A percentile compares a stretch with the other conserved stretches of the same genome.
phyloP scores from a whole-genome alignment of 169 alveolate genomes.

The Plasmodium ovale region DNA sequence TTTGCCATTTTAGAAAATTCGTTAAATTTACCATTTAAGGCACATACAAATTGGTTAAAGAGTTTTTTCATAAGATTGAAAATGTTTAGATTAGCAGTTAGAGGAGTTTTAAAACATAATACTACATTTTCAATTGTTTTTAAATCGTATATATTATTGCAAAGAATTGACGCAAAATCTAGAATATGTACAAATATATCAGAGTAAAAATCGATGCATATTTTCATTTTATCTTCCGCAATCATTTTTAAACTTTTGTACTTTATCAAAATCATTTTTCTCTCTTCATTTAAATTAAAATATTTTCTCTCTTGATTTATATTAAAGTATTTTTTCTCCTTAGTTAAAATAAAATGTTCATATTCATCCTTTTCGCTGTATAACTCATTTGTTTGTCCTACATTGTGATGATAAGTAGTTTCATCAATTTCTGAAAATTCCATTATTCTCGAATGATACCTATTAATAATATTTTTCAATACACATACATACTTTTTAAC shows the following conservation, averaged over 20 bases:
- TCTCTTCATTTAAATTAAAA: conserved; percentile 61
- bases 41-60: conserved; percentile 41
- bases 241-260: conserved; percentile 51
- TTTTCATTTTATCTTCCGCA: conserved; percentile 71
- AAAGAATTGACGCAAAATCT: conserved; percentile 74
- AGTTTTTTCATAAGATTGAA: conserved; percentile 56
- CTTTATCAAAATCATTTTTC: conserved; percentile 47
- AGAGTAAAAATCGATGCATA: conserved; percentile 70
- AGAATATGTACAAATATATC: conserved; percentile 62
- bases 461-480: conserved; percentile 47
- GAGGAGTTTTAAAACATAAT: conserved; percentile 62
- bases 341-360: background rate
- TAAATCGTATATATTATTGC: conserved; percentile 68
- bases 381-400: conserved; percentile 38
- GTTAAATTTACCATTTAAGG: conserved; percentile 11
- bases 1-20: conserved; percentile 60
- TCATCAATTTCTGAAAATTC: conserved; percentile 75
- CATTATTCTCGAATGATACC: conserved; percentile 73
- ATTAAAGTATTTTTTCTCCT: conserved; percentile 21
- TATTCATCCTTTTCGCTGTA: background rate
- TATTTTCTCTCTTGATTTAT: conserved; percentile 46
- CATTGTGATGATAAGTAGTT: conserved; percentile 44
- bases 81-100: conserved; percentile 70
- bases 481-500: conserved; percentile 61
- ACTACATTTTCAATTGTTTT: conserved; percentile 63